These are phyloP conservation scores for Eucalyptus cloeziana DNA, from an alignment of 345 rosid species.

Conservation along the genomic window DNA sequence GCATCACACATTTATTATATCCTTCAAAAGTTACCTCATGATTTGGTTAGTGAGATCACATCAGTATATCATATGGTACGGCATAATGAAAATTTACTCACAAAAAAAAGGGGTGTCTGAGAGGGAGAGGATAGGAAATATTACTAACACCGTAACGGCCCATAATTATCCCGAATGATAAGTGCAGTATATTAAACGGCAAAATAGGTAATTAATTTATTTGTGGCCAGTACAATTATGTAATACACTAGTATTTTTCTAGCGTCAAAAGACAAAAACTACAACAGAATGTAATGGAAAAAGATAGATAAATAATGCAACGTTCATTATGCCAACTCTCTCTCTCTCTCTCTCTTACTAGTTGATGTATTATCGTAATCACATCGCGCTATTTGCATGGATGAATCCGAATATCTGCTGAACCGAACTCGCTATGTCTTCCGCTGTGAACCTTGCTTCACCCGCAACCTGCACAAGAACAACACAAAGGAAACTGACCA, in stretches of 20 bases:
- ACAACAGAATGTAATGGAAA: background rate
- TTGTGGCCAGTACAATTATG: background rate
- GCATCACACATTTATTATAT: background rate
- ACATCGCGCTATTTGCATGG: slow-evolving; percentile 67
- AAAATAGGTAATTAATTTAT: background rate
- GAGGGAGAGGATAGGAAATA: background rate
- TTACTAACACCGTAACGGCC: background rate
- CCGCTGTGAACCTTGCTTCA: slow-evolving; percentile 67
- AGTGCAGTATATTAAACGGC: background rate
- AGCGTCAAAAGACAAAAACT: background rate
- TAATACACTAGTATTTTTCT: background rate
- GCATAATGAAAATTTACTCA: background rate
- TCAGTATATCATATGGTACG: background rate
- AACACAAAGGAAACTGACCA: background rate
- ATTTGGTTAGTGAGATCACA: background rate
- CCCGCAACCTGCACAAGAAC: slow-evolving; percentile 38
- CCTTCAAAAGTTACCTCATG: background rate
- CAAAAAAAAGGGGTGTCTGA: background rate
- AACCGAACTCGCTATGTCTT: slow-evolving; percentile 80
- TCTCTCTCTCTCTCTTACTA: background rate
- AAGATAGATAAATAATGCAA: background rate
- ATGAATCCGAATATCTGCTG: slow-evolving; percentile 85
- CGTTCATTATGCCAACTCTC: background rate
- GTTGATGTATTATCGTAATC: background rate
- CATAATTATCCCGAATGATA: background rate